Evolutionary conservation across 306 rosid genomes (phyloP), one percentile per base, ranked within the genome.

Genomic region (Prunus mume): DNA sequence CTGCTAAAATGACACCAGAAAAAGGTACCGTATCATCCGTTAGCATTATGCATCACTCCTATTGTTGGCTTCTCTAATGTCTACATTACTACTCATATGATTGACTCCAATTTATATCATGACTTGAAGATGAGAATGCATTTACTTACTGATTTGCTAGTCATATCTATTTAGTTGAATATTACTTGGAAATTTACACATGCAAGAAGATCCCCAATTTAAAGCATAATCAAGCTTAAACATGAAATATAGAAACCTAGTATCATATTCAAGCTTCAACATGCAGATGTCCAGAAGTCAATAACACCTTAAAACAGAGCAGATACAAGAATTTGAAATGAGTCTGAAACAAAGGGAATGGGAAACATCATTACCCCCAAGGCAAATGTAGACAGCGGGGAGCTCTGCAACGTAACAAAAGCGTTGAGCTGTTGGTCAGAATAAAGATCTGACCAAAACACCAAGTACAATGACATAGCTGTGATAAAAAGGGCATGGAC

Each of bases 401-500:
- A 88, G 76, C 86, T 86, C 78, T 77, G 93, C 72, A 77, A 72
- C 20, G 88, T 92, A 79, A 93, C 71, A 65, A 68, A 82, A 56
- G 85, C 87, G 62, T 67, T 68, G 3, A 69, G 74, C 32, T 76
- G 74, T 73, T 79, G 46, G 38, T 90, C 97, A 76, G 96, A 83
- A 80, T 57, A 95, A 79, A 95, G 89, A 83, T 85, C 88, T 5
- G 97, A 89, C 88, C 89, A 85, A 81, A 95, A 95, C 38, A 90
- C 97, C 12, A 92, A 55, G 88, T 92, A 90, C 84, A 95, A 78
- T 47, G 98, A 84, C 83, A 90, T 77, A 69, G 89, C 66, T 47
- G 98, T 85, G 84, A 92, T 87, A 75, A 92, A 92, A 79, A 95
- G 71, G 76, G 98, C 96, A 83, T 95, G 98, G 62, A 89, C 47